Evolutionary conservation across 208 protist genomes (phyloP), one percentile per base, ranked within the genome.

Genomic region (Porcisia hertigi): DNA sequence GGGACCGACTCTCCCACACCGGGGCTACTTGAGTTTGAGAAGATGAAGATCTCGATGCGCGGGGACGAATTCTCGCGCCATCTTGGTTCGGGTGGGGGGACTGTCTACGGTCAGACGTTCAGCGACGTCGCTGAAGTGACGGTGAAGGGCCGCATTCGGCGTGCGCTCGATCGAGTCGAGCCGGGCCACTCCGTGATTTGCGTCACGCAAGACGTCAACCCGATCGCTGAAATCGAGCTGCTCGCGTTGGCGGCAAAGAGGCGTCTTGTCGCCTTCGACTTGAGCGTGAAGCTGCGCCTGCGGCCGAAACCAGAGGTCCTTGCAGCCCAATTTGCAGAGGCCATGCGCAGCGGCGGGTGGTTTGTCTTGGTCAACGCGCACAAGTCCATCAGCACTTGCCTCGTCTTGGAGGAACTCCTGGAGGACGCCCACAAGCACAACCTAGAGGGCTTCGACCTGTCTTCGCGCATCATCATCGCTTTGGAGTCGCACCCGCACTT

Each of bases 401-500:
- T 82, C 47, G 47, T 92, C 43, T 81, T 96, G 60, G 84, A 92
- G 55, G 86, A 92, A 49, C 78, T 96, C 25, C 49, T 96, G 14
- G 77, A 76, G 69, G 92, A 96, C 25, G 86, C 87, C 34, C 81
- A 84, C 47, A 57, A 41, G 54, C 86, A 85, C 73, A 88, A 88
- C 39, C 85, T 89, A 57, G 83, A 91, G 55, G 88, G 87, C 47
- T 87, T 96, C 71, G 76, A 91, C 78, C 83, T 80, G 0, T 71
- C 73, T 20, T 41, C 92, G 16, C 72, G 77, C n/a, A 90, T 94
- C 55, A 85, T 96, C 72, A 85, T 96, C 49, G 82, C 80, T 25
- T 71, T 93, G 8, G 88, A 96, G 75, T 82, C 88, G 23, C 92
- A 96, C 69, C 89, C 90, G 59, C 92, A 96, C 84, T 96, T 96